Evolutionary conservation across 345 rosid genomes (phyloP), one percentile per base, ranked within the genome.

Genomic region (Raphanus raphanistrum): DNA sequence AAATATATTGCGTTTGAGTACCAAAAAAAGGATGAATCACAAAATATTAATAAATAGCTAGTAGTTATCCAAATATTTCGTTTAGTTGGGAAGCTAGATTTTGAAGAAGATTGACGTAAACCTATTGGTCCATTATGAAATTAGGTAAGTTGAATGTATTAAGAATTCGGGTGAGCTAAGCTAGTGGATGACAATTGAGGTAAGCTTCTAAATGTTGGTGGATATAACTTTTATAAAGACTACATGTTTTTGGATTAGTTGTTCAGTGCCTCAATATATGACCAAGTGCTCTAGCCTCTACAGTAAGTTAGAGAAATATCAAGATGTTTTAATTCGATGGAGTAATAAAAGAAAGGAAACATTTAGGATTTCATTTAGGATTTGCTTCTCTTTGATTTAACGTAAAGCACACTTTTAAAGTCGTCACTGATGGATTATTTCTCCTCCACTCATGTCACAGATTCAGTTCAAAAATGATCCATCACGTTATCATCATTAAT

Each of bases 401-500:
- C 43, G 43, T 38, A 38, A 38, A 38, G 12, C 43, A 38, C 11
- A 38, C 43, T 38, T 35, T 38, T 38, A 38, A 38, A 38, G 43
- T 38, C 12, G 45, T 43, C 50, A 43, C 15, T 11, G n/a, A 43
- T 43, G 50, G n/a, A 1, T 43, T 11, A 45, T 13, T 45, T 45
- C 54, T 45, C 54, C 16, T 45, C n/a, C 54, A 45, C 54, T 45
- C 54, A 13, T 45, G 54, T 45, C 7, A 45, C 54, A 13, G 54
- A 45, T 45, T 13, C 54, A 45, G 17, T 45, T 5, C 2, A 13
- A 45, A 12, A 13, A 45, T 45, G 54, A 26, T 57, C 48, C 45
- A 73, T 60, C 17, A 48, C 21, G 74, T 52, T 63, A 78, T 72
- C 77, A 32, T 67, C 68, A 66, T 31, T 43, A 32, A 13, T 41